Evolutionary conservation across 2,329 filamentous ascomycete species (phyloP).

Genomic region (Graphiopsis chlorocephala): DNA sequence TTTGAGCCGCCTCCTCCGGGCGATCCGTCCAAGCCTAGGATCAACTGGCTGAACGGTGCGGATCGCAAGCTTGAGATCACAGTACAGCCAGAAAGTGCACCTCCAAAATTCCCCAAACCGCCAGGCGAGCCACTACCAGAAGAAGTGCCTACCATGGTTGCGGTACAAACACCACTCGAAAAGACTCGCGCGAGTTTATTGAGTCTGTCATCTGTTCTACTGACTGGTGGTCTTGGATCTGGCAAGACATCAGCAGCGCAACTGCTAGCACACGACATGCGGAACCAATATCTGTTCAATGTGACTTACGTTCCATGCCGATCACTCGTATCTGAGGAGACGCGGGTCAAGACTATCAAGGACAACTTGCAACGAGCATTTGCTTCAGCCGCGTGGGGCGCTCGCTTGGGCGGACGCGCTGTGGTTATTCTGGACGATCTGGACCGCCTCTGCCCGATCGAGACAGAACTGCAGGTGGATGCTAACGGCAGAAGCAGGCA

Average conservation of each 20-base stretch:
- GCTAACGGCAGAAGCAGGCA: conserved; percentile 92
- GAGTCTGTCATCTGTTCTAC: conserved; percentile 81
- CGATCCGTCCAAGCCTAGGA: conserved; percentile 45
- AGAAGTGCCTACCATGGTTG: conserved; percentile 65
- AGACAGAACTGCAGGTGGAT: conserved; percentile 91
- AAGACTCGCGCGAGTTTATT: conserved; percentile 73
- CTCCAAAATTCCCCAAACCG: conserved; percentile 54
- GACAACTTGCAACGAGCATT: conserved; percentile 82
- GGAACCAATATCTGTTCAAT: conserved; percentile 72
- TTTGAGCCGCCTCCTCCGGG: conserved; percentile 62
- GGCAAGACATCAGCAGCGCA: conserved; percentile 84
- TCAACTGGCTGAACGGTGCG: conserved; percentile 72
- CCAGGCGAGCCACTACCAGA: conserved; percentile 55
- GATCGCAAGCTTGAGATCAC: conserved; percentile 73
- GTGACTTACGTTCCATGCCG: conserved; percentile 83
- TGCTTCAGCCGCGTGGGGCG: conserved; percentile 86
- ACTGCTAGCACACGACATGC: conserved; percentile 69
- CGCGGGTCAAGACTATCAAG: conserved; percentile 82
- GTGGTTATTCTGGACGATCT: conserved; percentile 89
- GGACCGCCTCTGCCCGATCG: conserved; percentile 86
- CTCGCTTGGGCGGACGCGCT: conserved; percentile 76
- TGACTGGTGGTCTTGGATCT: conserved; percentile 85
- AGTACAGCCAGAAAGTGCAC: conserved; percentile 71
- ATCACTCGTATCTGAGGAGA: conserved; percentile 87
- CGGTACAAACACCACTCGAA: conserved; percentile 73